Evolutionary conservation across 495 filamentous ascomycete species (phyloP), one percentile per base, ranked within the genome.

Genomic region (Penicillium lividum): DNA sequence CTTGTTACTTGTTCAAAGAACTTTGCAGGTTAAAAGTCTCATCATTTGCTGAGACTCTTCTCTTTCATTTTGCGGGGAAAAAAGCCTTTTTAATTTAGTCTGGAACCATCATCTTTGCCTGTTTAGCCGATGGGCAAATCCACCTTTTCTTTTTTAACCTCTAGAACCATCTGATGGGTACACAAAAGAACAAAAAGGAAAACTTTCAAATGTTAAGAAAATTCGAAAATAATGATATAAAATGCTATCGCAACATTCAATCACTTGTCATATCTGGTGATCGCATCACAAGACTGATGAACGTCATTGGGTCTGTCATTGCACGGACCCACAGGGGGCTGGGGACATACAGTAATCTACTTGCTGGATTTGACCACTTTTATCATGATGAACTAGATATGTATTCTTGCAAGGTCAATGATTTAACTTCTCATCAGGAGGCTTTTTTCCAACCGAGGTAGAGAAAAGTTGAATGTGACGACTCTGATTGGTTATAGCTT

Each of bases 211-310:
- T 4, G 30, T 33, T 0, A 22, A 22, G 22, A 22, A 22, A 22
- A 22, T 22, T 22, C 1, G 22, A 22, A 22, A 22, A 22, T 22
- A 22, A 7, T 33, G 30, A 36, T 36, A 36, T 36, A 36, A 36
- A 36, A 29, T 49, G 25, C 38, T 29, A 27, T 36, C 33, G 33
- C 33, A 36, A 36, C 33, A 36, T 22, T 22, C 22, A 22, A 22
- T 59, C 47, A 53, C 46, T 27, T 33, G 56, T 13, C 54, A 54
- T 51, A 58, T 51, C 57, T 42, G 65, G 53, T 67, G 65, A 65
- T 65, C 46, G n/a, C 46, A 67, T 65, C 62, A 68, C 59, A 62
- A 58, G 65, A 48, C 33, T n/a, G 43, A 27, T 18, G 30, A 18
- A 16, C 36, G 42, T 54, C 58, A 66, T 66, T 63, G 63, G 63